These are phyloP conservation scores for Phytophthora meadii DNA, from an alignment of 352 stramenopile species.

Conservation along the genomic window DNA sequence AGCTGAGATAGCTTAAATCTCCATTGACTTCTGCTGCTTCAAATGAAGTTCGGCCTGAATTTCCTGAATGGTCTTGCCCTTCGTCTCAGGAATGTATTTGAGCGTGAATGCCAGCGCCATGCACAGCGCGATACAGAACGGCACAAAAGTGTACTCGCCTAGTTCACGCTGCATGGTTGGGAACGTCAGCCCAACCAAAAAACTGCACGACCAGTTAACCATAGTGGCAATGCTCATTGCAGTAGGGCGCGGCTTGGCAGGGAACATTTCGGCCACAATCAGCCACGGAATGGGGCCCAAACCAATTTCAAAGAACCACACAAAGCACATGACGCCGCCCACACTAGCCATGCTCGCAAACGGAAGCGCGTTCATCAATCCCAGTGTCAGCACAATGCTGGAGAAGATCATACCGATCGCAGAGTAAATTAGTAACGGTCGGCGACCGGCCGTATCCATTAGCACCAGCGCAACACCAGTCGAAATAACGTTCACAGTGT, in stretches of 20 bases:
- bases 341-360: constrained; percentile 68
- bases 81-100: constrained; percentile 92
- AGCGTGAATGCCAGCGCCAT: constrained; percentile 80
- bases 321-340: constrained; percentile 77
- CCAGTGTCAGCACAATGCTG: constrained; percentile 68
- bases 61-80: constrained; percentile 82
- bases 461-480: constrained; percentile 74
- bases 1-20: constrained; percentile 20
- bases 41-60: constrained; percentile 66
- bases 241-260: constrained; percentile 91
- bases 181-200: constrained; percentile 94
- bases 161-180: constrained; percentile 89
- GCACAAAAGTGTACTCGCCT: constrained; percentile 90
- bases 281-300: constrained; percentile 95
- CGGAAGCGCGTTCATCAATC: constrained; percentile 67
- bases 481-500: constrained; percentile 76
- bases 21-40: constrained; percentile 40
- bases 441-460: constrained; percentile 77
- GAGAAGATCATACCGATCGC: constrained; percentile 73
- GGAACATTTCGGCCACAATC: constrained; percentile 97
- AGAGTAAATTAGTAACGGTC: constrained; percentile 78
- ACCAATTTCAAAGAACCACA: constrained; percentile 79
- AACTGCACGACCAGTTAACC: constrained; percentile 96
- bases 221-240: constrained; percentile 93
- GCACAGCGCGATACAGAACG: constrained; percentile 88